Evolutionary conservation across 1,284 basidiomycete species (phyloP), one percentile per base, ranked within the genome.

Genomic region (Ceratobasidium sp.): DNA sequence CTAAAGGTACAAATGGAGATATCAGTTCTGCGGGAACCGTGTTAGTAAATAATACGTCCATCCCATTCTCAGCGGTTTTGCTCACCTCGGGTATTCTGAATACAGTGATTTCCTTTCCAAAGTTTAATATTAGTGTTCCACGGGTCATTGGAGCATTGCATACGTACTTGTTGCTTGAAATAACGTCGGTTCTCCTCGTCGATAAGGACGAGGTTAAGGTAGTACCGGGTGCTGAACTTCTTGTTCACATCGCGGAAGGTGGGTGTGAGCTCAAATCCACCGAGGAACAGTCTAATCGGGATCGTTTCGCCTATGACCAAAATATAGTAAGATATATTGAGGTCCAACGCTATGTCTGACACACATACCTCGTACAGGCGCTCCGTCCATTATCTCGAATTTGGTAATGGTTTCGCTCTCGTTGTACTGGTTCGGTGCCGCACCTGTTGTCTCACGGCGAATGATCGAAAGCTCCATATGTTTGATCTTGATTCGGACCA

Each of bases 381-480:
- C 94, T 8, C 95, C 96, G 80, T 98, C 96, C 97, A 98, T 98
- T 78, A 99, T 98, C 82, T 98, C 97, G 80, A 98, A 98, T 82
- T 99, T 99, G 32, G 98, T 98, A 78, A 99, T 99, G 4, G 97
- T 99, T 81, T 99, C 97, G 76, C 92, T 95, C 82, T 99, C 97
- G 81, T 98, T 99, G 83, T 99, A 99, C 83, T 97, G 95, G 80
- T 99, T 99, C 9, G 97, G 98, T 2, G 93, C 93, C 2, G 95
- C 87, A 21, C 97, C 97, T 0, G 98, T 98, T 23, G 97, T 98
- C 82, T 99, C 97, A 49, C 97, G 88, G 32, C 97, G 91, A 77
- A 99, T 98, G 80, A 98, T 98, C 16, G 95, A 98, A 21, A 99
- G 87, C 80, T 99, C 98, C 96, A 98, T 98, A 79, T 99, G 96